Evolutionary conservation across 2,329 filamentous ascomycete genomes (phyloP).

Genomic region (Penicillium expansum): DNA sequence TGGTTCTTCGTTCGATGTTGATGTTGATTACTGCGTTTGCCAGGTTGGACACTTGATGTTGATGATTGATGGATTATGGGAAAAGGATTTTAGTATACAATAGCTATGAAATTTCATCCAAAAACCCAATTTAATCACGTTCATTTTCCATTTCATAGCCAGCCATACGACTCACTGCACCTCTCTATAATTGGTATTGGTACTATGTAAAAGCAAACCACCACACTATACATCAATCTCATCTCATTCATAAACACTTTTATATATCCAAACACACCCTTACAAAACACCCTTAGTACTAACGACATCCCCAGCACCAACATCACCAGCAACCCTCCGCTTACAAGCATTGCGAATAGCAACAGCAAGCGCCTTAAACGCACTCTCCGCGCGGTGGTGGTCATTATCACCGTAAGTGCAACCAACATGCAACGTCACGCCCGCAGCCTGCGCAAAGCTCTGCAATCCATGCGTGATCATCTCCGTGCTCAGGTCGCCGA

Average conservation of each 20-base stretch:
- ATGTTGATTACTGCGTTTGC: neutral
- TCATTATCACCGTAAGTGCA: conserved; percentile 89
- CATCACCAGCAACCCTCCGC: conserved; percentile 69
- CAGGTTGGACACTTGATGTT: neutral
- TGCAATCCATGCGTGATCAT: conserved; percentile 97
- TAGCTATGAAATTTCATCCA: neutral
- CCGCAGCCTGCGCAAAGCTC: conserved; percentile 87
- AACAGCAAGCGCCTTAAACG: conserved; percentile 92
- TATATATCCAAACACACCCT: conserved; percentile 1
- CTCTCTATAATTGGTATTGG: neutral
- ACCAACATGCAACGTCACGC: conserved; percentile 93
- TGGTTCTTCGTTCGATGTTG: conserved; percentile 8
- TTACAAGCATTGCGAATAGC: conserved; percentile 76
- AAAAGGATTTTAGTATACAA: neutral
- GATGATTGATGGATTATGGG: neutral
- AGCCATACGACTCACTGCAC: neutral
- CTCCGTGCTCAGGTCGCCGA: conserved; percentile 88
- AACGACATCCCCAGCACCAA: conserved; percentile 86
- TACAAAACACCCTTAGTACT: conserved; percentile 92
- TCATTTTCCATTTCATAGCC: neutral
- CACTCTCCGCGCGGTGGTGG: conserved; percentile 92
- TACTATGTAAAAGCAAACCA: neutral
- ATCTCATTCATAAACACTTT: conserved; percentile 3
- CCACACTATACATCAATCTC: neutral
- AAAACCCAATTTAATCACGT: neutral